Evolutionary conservation across 2,329 filamentous ascomycete species (phyloP), one percentile per base, ranked within the genome.

Genomic region (Lojkania enalia): DNA sequence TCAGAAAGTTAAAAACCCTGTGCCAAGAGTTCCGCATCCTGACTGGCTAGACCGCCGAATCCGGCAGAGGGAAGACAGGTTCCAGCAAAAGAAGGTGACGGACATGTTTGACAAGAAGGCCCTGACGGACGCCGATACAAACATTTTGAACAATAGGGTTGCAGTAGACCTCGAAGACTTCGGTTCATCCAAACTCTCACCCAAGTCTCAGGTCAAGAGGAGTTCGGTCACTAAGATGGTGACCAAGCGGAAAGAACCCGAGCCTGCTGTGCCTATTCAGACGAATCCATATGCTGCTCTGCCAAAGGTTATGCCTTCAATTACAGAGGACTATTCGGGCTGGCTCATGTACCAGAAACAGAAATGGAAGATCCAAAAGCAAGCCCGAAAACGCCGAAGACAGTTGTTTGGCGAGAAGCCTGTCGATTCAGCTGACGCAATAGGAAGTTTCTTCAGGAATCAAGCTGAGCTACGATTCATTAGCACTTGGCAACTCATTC

Each of bases 51-150:
- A 96, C 61, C 84, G 90, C 47, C 82, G 92, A 41, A 96, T 99
- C 70, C 89, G 94, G 56, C 86, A 87, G 69, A 97, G 96, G 70
- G 94, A 99, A 45, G 94, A 99, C 73, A 91, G 87, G 66, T 86
- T 97, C 78, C 96, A 99, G 76, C 94, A 99, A 73, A 95, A 91
- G 75, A 99, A 99, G 74, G 87, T 99, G 77, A 99, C 92, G 0
- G 94, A 97, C 62, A 76, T 96, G 58, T 96, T 99, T 63, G 77
- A 71, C 61, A 87, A 86, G 66, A 83, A 78, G 35, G 87, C 89
- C 0, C 70, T 95, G 18, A 81, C 83, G 11, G 88, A 92, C 55
- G 86, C 89, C 25, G 77, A 74, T 78, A 82, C 64, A 73, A 95
- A 80, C 67, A 73, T 79, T 15, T 65, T 83, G 35, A 75, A 78